Evolutionary conservation across 2,329 filamentous ascomycete genomes (phyloP).

Genomic region (Diaporthe capsici): DNA sequence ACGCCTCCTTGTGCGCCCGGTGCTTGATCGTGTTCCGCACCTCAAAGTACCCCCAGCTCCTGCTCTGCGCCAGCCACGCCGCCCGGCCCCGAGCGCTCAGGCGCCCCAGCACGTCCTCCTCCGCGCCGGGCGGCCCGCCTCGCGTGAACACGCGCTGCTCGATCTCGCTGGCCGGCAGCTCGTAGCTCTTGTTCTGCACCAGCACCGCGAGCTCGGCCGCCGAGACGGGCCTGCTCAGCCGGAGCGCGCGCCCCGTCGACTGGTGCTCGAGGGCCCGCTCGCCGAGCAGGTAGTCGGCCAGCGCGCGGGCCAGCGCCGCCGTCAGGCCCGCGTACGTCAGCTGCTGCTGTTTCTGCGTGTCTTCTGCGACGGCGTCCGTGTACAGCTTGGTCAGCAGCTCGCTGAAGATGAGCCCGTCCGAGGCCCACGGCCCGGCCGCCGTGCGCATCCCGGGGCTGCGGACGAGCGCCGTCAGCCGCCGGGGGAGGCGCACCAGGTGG

Average conservation of each 20-base stretch:
- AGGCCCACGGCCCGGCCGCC: neutral
- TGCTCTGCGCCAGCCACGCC: neutral
- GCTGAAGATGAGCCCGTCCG: neutral
- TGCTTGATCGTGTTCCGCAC: neutral
- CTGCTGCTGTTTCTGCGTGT: neutral
- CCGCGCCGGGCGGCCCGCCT: too few species aligned
- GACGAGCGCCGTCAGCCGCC: neutral
- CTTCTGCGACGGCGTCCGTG: neutral
- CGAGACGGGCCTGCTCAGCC: neutral
- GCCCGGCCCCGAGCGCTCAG: neutral
- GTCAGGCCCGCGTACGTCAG: neutral
- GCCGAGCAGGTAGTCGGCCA: neutral
- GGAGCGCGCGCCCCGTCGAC: neutral
- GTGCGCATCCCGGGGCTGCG: neutral
- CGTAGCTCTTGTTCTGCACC: neutral
- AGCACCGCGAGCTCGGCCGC: neutral
- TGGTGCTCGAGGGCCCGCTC: neutral
- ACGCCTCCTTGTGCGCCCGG: neutral
- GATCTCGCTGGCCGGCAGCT: neutral
- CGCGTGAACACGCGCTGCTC: neutral
- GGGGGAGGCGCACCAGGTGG: neutral
- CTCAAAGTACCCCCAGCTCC: neutral
- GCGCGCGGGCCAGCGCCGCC: neutral
- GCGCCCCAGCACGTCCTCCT: neutral
- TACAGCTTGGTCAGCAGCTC: neutral